Percentiles rank a stretch among this genome's conserved stretches.
phyloP scores from a whole-genome alignment of 2,329 filamentous ascomycete genomes.

The Claviceps spartinae region DNA sequence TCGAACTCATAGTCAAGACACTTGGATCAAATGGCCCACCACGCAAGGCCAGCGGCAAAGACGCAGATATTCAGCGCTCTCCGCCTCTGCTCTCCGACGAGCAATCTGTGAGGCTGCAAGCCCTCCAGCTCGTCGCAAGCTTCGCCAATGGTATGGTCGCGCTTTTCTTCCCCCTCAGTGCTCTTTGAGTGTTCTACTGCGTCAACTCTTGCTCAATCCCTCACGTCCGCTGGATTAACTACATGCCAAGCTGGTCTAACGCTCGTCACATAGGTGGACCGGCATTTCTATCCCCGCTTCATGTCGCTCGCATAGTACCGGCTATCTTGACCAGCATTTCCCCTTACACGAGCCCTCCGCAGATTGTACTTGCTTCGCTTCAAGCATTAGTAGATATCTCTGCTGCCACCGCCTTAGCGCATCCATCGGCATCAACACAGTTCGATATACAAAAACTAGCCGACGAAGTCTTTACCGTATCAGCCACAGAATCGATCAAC shows the following conservation, averaged over 20 bases:
- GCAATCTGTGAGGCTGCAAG: slow-evolving; percentile 59
- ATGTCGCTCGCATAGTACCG: slow-evolving; percentile 53
- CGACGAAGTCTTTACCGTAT: slow-evolving; percentile 48
- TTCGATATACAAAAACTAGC: slow-evolving; percentile 40
- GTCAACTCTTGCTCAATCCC: too few species aligned
- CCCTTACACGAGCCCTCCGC: slow-evolving; percentile 46
- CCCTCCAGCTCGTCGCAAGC: slow-evolving; percentile 72
- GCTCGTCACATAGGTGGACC: slow-evolving; percentile 52
- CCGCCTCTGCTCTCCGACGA: slow-evolving; percentile 39
- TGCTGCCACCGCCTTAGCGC: slow-evolving; percentile 46
- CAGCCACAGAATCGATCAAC: slow-evolving; percentile 48
- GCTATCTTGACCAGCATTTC: slow-evolving; percentile 60
- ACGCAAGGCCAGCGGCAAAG: slow-evolving; percentile 26
- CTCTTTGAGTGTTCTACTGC: neutral
- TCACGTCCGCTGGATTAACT: neutral
- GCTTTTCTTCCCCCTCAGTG: neutral
- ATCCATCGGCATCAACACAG: slow-evolving; percentile 33
- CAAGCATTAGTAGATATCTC: slow-evolving; percentile 60
- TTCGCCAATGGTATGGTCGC: slow-evolving; percentile 59
- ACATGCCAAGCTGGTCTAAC: slow-evolving; percentile 17
- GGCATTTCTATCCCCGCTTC: slow-evolving; percentile 61
- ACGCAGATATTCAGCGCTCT: slow-evolving; percentile 19
- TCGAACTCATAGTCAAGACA: slow-evolving; percentile 42
- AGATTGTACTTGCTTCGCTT: slow-evolving; percentile 60
- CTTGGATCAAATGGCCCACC: slow-evolving; percentile 24